These are phyloP conservation scores for Teratosphaeria nubilosa DNA, from an alignment of 2,329 filamentous ascomycete species.

Conservation along the genomic window DNA sequence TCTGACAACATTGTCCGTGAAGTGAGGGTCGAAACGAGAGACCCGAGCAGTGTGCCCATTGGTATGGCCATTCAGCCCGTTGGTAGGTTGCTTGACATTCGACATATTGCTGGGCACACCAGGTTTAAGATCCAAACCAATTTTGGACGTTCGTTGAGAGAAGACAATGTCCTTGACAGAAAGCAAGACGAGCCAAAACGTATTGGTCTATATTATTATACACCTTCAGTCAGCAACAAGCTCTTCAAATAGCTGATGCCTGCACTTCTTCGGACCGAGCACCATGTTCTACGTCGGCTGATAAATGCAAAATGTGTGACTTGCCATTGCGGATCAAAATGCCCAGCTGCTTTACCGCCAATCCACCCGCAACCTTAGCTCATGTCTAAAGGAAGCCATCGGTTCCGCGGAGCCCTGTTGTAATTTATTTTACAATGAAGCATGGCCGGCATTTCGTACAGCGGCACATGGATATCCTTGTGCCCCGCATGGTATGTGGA, in stretches of 20 bases:
- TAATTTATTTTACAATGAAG: neutral
- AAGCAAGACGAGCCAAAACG: constrained; percentile 8
- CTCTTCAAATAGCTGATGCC: neutral
- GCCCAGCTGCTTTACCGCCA: neutral
- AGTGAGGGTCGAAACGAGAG: constrained; percentile 20
- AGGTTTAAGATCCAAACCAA: constrained; percentile 9
- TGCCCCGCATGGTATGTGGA: neutral
- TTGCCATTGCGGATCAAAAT: neutral
- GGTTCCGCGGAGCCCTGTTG: neutral
- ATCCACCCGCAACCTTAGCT: neutral
- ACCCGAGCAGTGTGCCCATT: neutral
- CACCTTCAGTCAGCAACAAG: neutral
- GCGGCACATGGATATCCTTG: neutral
- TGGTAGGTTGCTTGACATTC: neutral
- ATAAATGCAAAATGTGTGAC: neutral
- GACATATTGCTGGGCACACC: neutral
- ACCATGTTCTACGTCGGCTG: neutral
- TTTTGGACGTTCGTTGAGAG: constrained; percentile 8
- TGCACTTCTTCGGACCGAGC: neutral
- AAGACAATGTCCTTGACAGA: constrained; percentile 16
- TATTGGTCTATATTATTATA: constrained; percentile 8
- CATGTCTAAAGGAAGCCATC: neutral
- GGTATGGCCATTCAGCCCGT: neutral
- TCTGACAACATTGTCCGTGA: constrained; percentile 27
- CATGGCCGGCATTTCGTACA: neutral